phyloP scores from a whole-genome alignment of 1,284 basidiomycete species.

The Pseudozyma pruni region DNA sequence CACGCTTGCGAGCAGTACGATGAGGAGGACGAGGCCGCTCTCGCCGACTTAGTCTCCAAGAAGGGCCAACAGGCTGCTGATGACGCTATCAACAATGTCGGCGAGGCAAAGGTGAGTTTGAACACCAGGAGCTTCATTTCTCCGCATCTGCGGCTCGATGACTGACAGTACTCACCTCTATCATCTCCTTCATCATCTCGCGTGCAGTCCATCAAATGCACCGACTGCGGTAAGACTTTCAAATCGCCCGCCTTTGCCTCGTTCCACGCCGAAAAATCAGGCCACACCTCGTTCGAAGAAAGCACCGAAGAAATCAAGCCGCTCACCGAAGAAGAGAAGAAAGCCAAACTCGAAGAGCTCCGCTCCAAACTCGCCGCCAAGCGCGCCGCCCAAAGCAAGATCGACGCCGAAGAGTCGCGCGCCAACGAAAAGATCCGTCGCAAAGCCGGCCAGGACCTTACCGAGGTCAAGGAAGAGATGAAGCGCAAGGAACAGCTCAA shows the following conservation, averaged over 20 bases:
- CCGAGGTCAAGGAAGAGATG: slow-evolving; percentile 59
- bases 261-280: slow-evolving; percentile 94
- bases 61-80: slow-evolving; percentile 56
- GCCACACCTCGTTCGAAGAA: slow-evolving; percentile 87
- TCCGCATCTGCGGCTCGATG: too few relatives aligned
- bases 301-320: slow-evolving; percentile 95
- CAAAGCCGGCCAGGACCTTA: slow-evolving; percentile 64
- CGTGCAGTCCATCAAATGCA: slow-evolving; percentile 61
- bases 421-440: slow-evolving; percentile 66
- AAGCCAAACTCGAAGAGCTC: slow-evolving; percentile 79
- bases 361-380: slow-evolving; percentile 60
- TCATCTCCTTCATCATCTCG: not conserved
- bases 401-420: slow-evolving; percentile 55
- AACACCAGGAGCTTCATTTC: too few relatives aligned
- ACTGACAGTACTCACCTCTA: too few relatives aligned
- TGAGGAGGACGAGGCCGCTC: slow-evolving; percentile 57
- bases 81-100: slow-evolving; percentile 41
- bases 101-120: slow-evolving; percentile 52
- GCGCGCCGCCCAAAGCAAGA: slow-evolving; percentile 56
- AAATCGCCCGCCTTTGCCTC: slow-evolving; percentile 87
- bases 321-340: slow-evolving; percentile 93
- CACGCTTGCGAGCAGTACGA: slow-evolving; percentile 37
- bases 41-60: slow-evolving; percentile 51
- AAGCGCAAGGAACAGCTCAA: slow-evolving; percentile 64
- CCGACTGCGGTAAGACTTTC: slow-evolving; percentile 66